Percentiles rank a stretch among this genome's conserved stretches.
Conservation (phyloP, 495 filamentous ascomycete species). For the Trichocladium antarcticum region DNA sequence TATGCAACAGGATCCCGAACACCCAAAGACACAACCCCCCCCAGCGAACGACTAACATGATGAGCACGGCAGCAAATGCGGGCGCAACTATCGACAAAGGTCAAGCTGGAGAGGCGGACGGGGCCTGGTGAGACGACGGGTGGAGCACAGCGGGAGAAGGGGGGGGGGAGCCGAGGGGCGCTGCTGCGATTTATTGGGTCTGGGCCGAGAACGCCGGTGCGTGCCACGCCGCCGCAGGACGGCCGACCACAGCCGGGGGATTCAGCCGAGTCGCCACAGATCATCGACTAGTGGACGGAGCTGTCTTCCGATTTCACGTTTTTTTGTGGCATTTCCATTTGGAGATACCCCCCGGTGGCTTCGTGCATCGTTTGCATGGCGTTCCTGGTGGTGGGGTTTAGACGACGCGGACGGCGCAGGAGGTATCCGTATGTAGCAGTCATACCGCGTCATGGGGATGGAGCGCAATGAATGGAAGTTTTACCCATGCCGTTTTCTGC, state of each 20-base stretch:
- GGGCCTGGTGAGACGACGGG: neutral
- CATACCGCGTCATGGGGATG: no score
- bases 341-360: constrained; percentile 13
- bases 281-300: constrained; percentile 13
- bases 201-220: neutral
- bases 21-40: neutral
- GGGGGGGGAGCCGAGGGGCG: neutral
- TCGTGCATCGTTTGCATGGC: neutral
- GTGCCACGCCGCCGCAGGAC: neutral
- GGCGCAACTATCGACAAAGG: neutral
- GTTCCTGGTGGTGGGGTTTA: neutral
- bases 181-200: constrained; percentile 2
- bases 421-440: no score
- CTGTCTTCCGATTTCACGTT: neutral
- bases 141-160: neutral
- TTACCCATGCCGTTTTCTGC: no score
- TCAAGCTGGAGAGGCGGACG: neutral
- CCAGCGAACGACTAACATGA: neutral
- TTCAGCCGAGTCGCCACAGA: constrained; percentile 14
- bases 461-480: no score
- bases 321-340: constrained; percentile 2
- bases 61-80: neutral
- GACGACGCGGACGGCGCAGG: no score
- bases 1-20: constrained; percentile 11
- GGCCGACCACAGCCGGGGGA: constrained; percentile 9